phyloP scores from a whole-genome alignment of 2,329 filamentous ascomycete species.

The Beauveria rudraprayagi region DNA sequence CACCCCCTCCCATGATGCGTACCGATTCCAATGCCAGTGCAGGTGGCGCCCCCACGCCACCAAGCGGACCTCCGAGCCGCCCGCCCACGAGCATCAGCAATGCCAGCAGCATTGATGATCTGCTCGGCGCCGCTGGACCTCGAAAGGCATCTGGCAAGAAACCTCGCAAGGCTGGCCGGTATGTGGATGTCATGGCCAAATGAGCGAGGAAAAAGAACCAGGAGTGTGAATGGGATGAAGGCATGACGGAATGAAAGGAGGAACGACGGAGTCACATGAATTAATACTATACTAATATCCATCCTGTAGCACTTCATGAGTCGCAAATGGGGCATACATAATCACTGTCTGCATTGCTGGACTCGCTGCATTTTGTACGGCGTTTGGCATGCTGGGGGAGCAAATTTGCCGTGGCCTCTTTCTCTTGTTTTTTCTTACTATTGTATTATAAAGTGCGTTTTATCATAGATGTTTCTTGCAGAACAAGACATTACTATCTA shows the following conservation, averaged over 20 bases:
- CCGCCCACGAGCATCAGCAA: slow-evolving; percentile 79
- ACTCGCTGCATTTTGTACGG: background rate
- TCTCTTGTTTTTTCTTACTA: slow-evolving; percentile 1
- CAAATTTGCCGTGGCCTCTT: background rate
- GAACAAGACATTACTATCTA: slow-evolving; percentile 6
- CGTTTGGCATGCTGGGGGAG: background rate
- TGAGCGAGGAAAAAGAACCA: slow-evolving; percentile 18
- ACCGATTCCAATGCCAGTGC: slow-evolving; percentile 40
- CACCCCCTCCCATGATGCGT: slow-evolving; percentile 36
- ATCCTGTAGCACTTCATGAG: background rate
- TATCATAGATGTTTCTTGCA: slow-evolving; percentile 9
- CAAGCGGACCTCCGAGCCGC: slow-evolving; percentile 52
- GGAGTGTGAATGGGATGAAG: background rate
- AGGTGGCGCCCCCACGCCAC: slow-evolving; percentile 21
- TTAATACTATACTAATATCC: background rate
- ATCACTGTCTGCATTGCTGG: background rate
- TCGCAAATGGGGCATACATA: background rate
- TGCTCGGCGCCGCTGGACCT: slow-evolving; percentile 66
- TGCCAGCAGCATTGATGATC: slow-evolving; percentile 89
- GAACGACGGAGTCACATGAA: background rate
- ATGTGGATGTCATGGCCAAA: slow-evolving; percentile 93
- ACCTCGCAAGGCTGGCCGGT: slow-evolving; percentile 74
- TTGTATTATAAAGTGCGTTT: slow-evolving; percentile 6
- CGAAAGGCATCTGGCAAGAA: slow-evolving; percentile 60
- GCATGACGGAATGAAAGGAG: slow-evolving; percentile 6